Evolutionary conservation across 2,329 filamentous ascomycete species (phyloP), one percentile per base, ranked within the genome.

Genomic region (Pseudocercospora pini-densiflorae): DNA sequence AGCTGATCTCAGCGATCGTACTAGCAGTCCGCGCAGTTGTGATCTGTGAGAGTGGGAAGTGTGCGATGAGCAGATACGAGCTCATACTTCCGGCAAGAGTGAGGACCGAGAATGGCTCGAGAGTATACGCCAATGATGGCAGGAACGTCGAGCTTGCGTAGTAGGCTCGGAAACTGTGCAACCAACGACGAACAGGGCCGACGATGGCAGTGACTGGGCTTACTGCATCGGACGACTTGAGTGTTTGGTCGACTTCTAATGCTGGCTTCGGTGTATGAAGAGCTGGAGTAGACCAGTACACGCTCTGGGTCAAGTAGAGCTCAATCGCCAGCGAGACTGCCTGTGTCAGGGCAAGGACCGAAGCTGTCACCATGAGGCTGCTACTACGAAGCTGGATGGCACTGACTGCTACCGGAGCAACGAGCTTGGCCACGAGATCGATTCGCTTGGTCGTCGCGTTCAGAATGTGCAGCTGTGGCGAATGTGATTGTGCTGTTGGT

Each of bases 11-110:
- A 3, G 61, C 57, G 10, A 60, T 23, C 9, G 63, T 65, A 23
- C 63, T 65, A 4, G 63, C 63, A 16, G 57, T 57, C 31, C 63
- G 24, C 7, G 63, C 63, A 47, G 58, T 29, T 12, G 63, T 65
- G 47, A 65, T 61, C 6, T 65, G 57, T 14, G 29, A 45, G 4
- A 65, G 31, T 8, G 57, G 58, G 23, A 65, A 61, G 9, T 59
- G 19, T 19, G 54, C 27, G 10, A 58, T 55, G 24, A 64, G 55
- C 7, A 64, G 55, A 43, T 64, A 64, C 4, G 62, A 40, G 23
- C 23, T 51, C 62, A 64, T 64, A 19, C 62, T 64, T 10, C 62
- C 62, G 12, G 62, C 62, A 4, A 64, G 19, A 21, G 62, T 64
- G 1, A 64, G 43, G 40, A 64, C 62, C 8, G 62, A 64, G 40